These are phyloP conservation scores for Leucocoprinus birnbaumii DNA, from an alignment of 768 basidiomycete genomes.

Conservation along the genomic window DNA sequence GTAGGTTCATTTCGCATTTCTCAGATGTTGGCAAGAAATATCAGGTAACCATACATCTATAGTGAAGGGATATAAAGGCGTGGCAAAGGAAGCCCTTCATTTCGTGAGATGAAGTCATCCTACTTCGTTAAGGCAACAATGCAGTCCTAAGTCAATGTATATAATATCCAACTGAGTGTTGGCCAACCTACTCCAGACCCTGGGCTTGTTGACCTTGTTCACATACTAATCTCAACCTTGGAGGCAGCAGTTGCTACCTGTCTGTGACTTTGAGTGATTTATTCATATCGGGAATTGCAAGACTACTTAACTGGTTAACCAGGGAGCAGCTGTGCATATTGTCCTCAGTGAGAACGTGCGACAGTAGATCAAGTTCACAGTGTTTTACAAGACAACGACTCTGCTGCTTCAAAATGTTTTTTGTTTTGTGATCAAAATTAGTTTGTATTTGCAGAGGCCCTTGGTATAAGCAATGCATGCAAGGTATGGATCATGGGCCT, in stretches of 20 bases:
- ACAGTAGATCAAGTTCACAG: conserved; percentile 93
- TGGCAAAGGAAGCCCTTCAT: no score
- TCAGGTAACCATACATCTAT: no score
- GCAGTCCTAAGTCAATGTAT: conserved; percentile 95
- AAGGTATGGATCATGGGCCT: conserved; percentile 95
- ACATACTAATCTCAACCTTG: conserved; percentile 96
- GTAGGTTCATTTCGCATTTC: no score
- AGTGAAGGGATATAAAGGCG: no score
- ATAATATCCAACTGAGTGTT: conserved; percentile 98
- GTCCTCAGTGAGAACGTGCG: conserved; percentile 85
- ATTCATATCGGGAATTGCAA: neutral
- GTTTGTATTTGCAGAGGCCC: conserved; percentile 97
- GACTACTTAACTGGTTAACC: conserved; percentile 74
- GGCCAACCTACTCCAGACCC: conserved; percentile 96
- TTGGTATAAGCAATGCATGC: conserved; percentile 99
- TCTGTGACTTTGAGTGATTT: neutral
- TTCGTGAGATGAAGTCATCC: no score
- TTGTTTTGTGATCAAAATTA: conserved; percentile 95
- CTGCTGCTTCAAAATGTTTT: conserved; percentile 99
- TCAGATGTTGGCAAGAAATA: no score
- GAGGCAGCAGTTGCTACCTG: conserved; percentile 94
- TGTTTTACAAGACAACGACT: conserved; percentile 97
- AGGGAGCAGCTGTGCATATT: conserved; percentile 91
- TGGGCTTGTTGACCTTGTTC: conserved; percentile 92
- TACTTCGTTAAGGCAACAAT: conserved; percentile 77